Base-by-base conservation (phyloP, 2,329 filamentous ascomycete genomes). In the Sordariomycetes sp. region DNA sequence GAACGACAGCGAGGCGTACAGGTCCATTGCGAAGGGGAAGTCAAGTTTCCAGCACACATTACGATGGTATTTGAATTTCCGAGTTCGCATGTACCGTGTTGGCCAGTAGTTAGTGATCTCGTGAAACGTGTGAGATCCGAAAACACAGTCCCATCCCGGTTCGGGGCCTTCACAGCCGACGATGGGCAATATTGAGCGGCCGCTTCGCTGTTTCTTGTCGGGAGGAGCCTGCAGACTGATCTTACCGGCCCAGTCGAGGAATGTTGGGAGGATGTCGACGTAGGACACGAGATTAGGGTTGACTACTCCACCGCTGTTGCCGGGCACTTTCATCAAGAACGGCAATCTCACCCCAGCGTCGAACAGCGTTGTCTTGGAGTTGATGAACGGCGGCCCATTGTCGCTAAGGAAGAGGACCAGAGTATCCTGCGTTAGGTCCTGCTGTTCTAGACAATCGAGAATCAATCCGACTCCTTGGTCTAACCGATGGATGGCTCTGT, bases 91-190 rank as follows among this genome's bases (percentile, higher is more conserved):
- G 40, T 57, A 63, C 10, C 66, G 55, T 2, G 66, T 70, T 0
- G 68, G 66, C 56, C 59, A 71, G 48, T 69, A 70, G 40, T 69
- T 68, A 5, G 54, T 57, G 3, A 64, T 49, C 38, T 70, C 65
- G 36, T 71, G 66, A 43, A 68, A 70, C 1, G 68, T 70, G 43
- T 70, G 66, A 1, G 64, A 68, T 12, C 66, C 66, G 38, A 63
- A 69, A 8, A 70, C 58, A n/a, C n/a, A n/a, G n/a, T n/a, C n/a
- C n/a, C n/a, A n/a, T n/a, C n/a, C n/a, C n/a, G n/a, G n/a, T n/a
- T n/a, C n/a, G n/a, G n/a, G n/a, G n/a, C n/a, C n/a, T 9, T 20
- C 29, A 15, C 59, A 52, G 5, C 61, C 38, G 10, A 38, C 8
- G 8, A 66, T 53, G 1, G 52, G 49, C 3, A 68, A 45, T 23